Base-by-base conservation (phyloP, 768 basidiomycete species). In the Kwoniella pini region DNA sequence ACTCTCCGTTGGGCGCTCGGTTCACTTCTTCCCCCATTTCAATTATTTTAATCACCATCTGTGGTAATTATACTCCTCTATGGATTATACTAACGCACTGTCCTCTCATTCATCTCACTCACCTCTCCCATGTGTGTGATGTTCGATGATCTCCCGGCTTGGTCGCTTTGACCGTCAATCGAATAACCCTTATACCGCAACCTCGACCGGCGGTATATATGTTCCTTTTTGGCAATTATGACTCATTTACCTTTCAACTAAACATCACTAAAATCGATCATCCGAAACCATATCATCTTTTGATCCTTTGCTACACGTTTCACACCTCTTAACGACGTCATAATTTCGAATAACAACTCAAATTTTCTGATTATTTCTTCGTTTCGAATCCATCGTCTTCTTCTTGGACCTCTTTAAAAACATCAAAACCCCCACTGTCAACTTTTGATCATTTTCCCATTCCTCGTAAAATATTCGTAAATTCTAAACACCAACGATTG, bases 241-340 rank as follows among this genome's bases (percentile, higher is more conserved):
- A 28, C 17, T 30, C 30, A 33, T 19, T 19, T 19, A 4, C 30
- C 11, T 30, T 31, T 50, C 28, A 30, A 27, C 48, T 50, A 19
- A 33, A 36, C 33, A 36, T 36, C 26, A 50, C 48, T 50, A 50
- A 50, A 50, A 49, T 31, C 21, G 7, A 50, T 50, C 28, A 33
- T 50, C 48, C 48, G 48, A 50, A 50, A 50, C 48, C 30, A 50
- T 5, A 49, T 21, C 48, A 50, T 30, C 28, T 31, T n/a, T n/a
- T 28, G 19, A 6, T 5, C 19, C 40, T 19, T 13, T 42, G 40
- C 15, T 30, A 49, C 48, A 49, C 48, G 48, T 49, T 49, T 49
- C 48, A 49, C 30, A 19, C n/a, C 27, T n/a, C 48, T 48, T 24
- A 22, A 36, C 55, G 24, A 57, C 55, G 55, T 57, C 55, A 57